Evolutionary conservation across 2,329 filamentous ascomycete species (phyloP), one percentile per base, ranked within the genome.

Genomic region (Madurella fahalii): DNA sequence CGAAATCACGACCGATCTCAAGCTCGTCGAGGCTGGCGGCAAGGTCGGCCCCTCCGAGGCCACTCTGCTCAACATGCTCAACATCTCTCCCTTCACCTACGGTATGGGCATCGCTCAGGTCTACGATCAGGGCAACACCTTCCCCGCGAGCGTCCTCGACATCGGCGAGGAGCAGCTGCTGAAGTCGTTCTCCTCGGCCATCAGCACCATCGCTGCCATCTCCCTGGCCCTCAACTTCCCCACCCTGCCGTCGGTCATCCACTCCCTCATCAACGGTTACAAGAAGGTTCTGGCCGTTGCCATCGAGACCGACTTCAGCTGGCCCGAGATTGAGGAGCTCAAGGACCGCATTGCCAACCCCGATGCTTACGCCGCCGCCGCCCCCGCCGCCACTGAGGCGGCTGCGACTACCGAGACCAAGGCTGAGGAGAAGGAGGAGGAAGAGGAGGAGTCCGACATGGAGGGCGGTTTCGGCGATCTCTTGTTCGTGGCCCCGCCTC

Each of bases 301-400:
- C 69, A 75, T 99, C 69, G 83, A 86, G 77, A 96, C 90, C 68
- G 92, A 95, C 65, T 87, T 87, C 83, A 87, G 85, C 77, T 99
- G 94, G 93, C 86, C 92, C 69, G 90, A 90, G 77, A 96, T 99
- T 71, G 86, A 95, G 71, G 83, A 96, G 79, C 88, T 99, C 80
- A 99, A 99, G 89, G 94, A 99, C 81, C 91, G 94, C 75, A 96
- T 99, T 70, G 90, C 90, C 79, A 97, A 99, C 85, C 95, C 95
- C 67, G 94, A 99, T 53, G 90, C 90, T 53, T 99, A 97, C 75
- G 94, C 93, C 63, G 74, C 90, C 47, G 80, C 92, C 64, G 90
- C 87, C 64, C 90, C 93, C 56, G 83, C 73, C 62, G 87, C 85
- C 54, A 79, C 78, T 57, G 78, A 83, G 53, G 76, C 76, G 50